Conservation (phyloP, 1,139 yeast genomes). For the Dujonia santamariae region DNA sequence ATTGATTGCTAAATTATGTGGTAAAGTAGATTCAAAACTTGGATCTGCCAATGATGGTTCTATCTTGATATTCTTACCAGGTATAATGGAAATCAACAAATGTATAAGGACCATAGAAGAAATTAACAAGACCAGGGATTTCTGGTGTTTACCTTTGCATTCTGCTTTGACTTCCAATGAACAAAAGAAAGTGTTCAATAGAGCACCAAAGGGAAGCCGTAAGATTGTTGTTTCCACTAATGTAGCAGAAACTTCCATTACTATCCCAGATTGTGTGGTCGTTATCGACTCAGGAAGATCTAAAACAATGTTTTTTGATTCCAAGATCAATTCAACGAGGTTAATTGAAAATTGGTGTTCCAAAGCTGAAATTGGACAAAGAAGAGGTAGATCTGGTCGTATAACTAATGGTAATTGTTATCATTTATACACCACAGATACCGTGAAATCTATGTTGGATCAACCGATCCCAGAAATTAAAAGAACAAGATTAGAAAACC, state of each 20-base stretch:
- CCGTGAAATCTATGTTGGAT: slow-evolving; percentile 56
- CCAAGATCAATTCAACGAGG: slow-evolving; percentile 63
- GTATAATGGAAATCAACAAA: slow-evolving; percentile 79
- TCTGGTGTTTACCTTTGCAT: slow-evolving; percentile 72
- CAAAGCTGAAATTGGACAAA: slow-evolving; percentile 84
- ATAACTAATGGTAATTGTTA: slow-evolving; percentile 79
- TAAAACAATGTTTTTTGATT: slow-evolving; percentile 70
- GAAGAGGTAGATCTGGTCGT: slow-evolving; percentile 99
- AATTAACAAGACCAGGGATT: slow-evolving; percentile 12
- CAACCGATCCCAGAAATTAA: slow-evolving; percentile 89
- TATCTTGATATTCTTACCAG: slow-evolving; percentile 82
- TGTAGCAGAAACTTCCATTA: slow-evolving; percentile 84
- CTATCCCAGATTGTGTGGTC: slow-evolving; percentile 91
- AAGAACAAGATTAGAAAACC: slow-evolving; percentile 76
- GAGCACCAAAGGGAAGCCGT: slow-evolving; percentile 51
- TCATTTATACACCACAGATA: slow-evolving; percentile 67
- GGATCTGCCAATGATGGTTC: slow-evolving; percentile 56
- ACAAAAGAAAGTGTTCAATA: slow-evolving; percentile 68
- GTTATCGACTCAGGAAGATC: slow-evolving; percentile 89
- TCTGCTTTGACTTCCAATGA: slow-evolving; percentile 84
- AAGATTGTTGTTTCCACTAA: slow-evolving; percentile 90
- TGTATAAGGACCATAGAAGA: slow-evolving; percentile 26
- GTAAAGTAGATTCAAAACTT: slow-evolving; percentile 49
- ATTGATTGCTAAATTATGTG: slow-evolving; percentile 56
- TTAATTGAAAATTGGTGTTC: slow-evolving; percentile 86